A percentile compares a stretch with the other conserved stretches of the same genome.
Conservation (phyloP, 495 filamentous ascomycete species). For the Chaetomium fimeti region DNA sequence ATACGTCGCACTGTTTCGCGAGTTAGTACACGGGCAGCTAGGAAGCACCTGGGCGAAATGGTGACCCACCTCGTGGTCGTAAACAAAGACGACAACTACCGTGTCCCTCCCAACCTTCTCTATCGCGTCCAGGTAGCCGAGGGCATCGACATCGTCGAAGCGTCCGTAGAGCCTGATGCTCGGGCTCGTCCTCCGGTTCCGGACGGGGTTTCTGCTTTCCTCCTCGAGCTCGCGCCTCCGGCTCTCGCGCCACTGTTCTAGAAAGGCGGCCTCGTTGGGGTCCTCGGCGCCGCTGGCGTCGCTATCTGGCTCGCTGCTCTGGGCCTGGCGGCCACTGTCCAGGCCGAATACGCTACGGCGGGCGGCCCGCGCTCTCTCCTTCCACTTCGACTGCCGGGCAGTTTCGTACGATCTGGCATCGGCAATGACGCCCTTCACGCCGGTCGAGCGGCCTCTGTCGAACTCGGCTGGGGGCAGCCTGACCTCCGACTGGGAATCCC, state of each 20-base stretch:
- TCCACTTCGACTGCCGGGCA: slow-evolving; percentile 66
- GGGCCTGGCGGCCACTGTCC: slow-evolving; percentile 40
- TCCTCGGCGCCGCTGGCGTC: slow-evolving; percentile 44
- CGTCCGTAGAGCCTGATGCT: slow-evolving; percentile 73
- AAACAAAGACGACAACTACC: slow-evolving; percentile 91
- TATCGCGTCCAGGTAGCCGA: slow-evolving; percentile 90
- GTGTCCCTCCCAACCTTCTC: slow-evolving; percentile 81
- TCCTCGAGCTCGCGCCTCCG: slow-evolving; percentile 73
- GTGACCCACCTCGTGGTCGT: slow-evolving; percentile 77
- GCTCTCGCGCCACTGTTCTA: slow-evolving; percentile 76
- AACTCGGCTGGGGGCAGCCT: slow-evolving; percentile 61
- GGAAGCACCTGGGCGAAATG: neutral
- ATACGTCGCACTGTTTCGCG: slow-evolving; percentile 64
- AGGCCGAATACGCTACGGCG: slow-evolving; percentile 48
- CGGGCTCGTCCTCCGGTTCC: slow-evolving; percentile 62
- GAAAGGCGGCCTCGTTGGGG: slow-evolving; percentile 73
- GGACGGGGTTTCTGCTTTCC: slow-evolving; percentile 43
- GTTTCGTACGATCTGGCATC: slow-evolving; percentile 89
- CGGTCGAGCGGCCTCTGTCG: slow-evolving; percentile 73
- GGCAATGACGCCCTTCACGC: slow-evolving; percentile 97
- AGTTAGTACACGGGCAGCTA: slow-evolving; percentile 19
- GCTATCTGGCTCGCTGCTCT: slow-evolving; percentile 50
- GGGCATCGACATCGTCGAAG: slow-evolving; percentile 80
- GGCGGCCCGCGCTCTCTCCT: slow-evolving; percentile 45
- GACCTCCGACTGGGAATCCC: slow-evolving; percentile 52